phyloP scores from a whole-genome alignment of 2,329 filamentous ascomycete species.

The Torrubiellomyces zombiae region DNA sequence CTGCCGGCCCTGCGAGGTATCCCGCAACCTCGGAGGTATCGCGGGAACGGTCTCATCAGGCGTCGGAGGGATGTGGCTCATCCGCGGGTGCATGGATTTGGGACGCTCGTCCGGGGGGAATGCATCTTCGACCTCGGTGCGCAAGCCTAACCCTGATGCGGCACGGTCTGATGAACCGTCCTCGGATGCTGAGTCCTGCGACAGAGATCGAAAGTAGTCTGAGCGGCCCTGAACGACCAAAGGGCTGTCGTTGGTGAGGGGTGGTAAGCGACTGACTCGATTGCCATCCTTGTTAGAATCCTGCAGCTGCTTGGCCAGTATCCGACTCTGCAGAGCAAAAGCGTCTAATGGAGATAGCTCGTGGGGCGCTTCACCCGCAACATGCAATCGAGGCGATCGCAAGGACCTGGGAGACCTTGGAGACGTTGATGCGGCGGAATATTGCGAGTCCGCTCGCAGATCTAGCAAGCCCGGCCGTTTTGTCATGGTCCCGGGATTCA shows the following conservation, averaged over 20 bases:
- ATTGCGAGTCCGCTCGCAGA: constrained; percentile 38
- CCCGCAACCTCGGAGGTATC: constrained; percentile 22
- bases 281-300: constrained; percentile 57
- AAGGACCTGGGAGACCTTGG: constrained; percentile 41
- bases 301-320: constrained; percentile 76
- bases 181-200: constrained; percentile 41
- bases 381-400: constrained; percentile 57
- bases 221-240: constrained; percentile 58
- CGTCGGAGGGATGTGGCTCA: constrained; percentile 45
- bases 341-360: constrained; percentile 89
- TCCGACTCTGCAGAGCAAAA: constrained; percentile 77
- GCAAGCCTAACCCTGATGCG: constrained; percentile 24
- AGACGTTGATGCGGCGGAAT: constrained; percentile 25
- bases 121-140: constrained; percentile 40
- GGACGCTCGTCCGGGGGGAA: constrained; percentile 39
- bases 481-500: constrained; percentile 28
- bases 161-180: constrained; percentile 12
- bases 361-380: constrained; percentile 69
- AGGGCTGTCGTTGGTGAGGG: constrained; percentile 67
- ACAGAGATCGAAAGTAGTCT: constrained; percentile 65
- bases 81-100: constrained; percentile 56
- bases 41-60: constrained; percentile 30
- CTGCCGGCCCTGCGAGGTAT: constrained; percentile 23
- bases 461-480: constrained; percentile 42
- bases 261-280: constrained; percentile 72